Evolutionary conservation across 495 filamentous ascomycete species (phyloP), one percentile per base, ranked within the genome.

Genomic region (Staphylotrichum tortipilum): DNA sequence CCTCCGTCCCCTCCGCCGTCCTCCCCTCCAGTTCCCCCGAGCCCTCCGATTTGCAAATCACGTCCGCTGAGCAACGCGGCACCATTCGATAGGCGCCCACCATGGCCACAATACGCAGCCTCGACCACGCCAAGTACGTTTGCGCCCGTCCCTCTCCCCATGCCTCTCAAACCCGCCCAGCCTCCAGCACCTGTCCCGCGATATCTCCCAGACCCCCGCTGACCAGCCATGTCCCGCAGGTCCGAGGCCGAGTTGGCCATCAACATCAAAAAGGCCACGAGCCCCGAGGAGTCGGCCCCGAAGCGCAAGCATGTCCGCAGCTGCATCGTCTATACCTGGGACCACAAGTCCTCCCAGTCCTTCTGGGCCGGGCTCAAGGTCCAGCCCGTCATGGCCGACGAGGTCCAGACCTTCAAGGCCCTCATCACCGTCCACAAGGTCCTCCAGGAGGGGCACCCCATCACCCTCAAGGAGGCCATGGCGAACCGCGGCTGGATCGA

Each of bases 361-460:
- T 98, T 98, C 72, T 98, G 92, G 92, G 82, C 86, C 40, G 89
- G 88, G 63, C 94, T 98, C 83, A 98, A 98, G 81, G 92, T 98
- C 84, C 92, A 97, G 68, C 92, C 92, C 24, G 86, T 98, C 57
- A 77, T 95, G 45, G 90, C 92, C 69, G 94, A 97, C 66, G 88
- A 94, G 71, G 81, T 94, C 38, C 88, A 94, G 67, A 92, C 88
- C 15, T 94, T 92, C 76, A 94, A 94, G 68, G 86, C 88, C 38
- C 74, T 94, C 18, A 92, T 94, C 63, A 92, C 85, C 30, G 82
- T 91, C 54, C 92, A 98, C 72, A 94, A 95, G 66, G 92, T 97
- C 42, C 76, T 98, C 14, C 94, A 97, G 61, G 92, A 98, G 64
- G 92, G 92, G 22, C 94, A 97, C 64, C 89, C 91, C 7, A 72